phyloP scores from a whole-genome alignment of 2,329 filamentous ascomycete genomes.

The Trichoderma sp. region DNA sequence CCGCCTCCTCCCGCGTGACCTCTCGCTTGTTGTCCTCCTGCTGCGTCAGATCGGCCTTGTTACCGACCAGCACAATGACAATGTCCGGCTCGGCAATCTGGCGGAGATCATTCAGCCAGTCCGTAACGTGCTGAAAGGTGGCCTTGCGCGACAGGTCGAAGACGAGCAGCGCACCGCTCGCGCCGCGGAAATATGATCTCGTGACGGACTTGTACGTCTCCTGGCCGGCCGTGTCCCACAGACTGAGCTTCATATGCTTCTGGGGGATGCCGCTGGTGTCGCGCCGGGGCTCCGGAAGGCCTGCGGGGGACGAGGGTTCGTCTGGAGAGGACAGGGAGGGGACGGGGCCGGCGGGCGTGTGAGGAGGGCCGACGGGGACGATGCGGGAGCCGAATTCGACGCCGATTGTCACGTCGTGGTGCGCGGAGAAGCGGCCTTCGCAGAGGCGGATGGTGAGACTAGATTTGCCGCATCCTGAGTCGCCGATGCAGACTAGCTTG shows the following conservation, averaged over 20 bases:
- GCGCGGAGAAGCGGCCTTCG: slow-evolving; percentile 90
- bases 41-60: slow-evolving; percentile 82
- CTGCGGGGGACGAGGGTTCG: slow-evolving; percentile 32
- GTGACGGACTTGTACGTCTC: slow-evolving; percentile 98
- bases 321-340: slow-evolving; percentile 29
- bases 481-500: slow-evolving; percentile 97
- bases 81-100: slow-evolving; percentile 96
- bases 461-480: slow-evolving; percentile 95
- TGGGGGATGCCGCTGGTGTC: slow-evolving; percentile 46
- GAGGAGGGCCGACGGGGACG: slow-evolving; percentile 84
- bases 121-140: slow-evolving; percentile 85
- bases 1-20: slow-evolving; percentile 79
- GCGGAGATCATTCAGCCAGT: slow-evolving; percentile 91
- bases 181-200: slow-evolving; percentile 86
- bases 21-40: slow-evolving; percentile 66
- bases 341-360: slow-evolving; percentile 49
- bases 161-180: slow-evolving; percentile 73
- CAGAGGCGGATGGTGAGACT: slow-evolving; percentile 92
- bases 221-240: slow-evolving; percentile 97
- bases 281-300: slow-evolving; percentile 57
- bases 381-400: slow-evolving; percentile 95
- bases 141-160: slow-evolving; percentile 88
- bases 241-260: slow-evolving; percentile 86
- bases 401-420: slow-evolving; percentile 96
- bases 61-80: slow-evolving; percentile 90